Base-by-base conservation (phyloP, 306 rosid genomes). In the Ziziphus jujuba region DNA sequence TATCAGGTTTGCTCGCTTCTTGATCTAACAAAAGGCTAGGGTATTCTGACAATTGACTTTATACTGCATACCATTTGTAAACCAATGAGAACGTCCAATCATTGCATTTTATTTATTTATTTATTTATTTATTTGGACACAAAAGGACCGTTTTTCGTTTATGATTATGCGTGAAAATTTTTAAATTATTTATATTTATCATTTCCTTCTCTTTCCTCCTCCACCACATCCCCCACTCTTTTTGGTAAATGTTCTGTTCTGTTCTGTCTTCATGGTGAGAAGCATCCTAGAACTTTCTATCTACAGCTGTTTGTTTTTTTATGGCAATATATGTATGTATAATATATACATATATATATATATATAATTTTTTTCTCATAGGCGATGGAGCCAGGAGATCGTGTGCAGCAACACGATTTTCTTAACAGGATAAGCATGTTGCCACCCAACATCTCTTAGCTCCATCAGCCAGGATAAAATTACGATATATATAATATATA, bases 271-370 rank as follows among this genome's bases (percentile, higher is more conserved):
- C 52, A 21, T 40, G 21, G n/a, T 21, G 19, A n/a, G 48, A 59
- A 60, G 38, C 52, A 16, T 70, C 56, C 2, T 38, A 54, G 61
- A 9, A 54, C 14, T 40, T 72, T 52, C 25, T 61, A 3, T 52
- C 14, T 48, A 40, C 50, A n/a, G 65, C 50, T 61, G 65, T 19
- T 61, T 40, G 17, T 40, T 9, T 9, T 20, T 36, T 9, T 22
- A 9, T 56, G 28, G 9, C 64, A 34, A 34, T 40, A 12, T 12
- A 7, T 5, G 40, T n/a, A n/a, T n/a, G n/a, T n/a, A n/a, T n/a
- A n/a, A n/a, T n/a, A n/a, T n/a, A n/a, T n/a, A n/a, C n/a, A n/a
- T n/a, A n/a, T n/a, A n/a, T n/a, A n/a, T n/a, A n/a, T n/a, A n/a
- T n/a, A n/a, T n/a, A n/a, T n/a, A n/a, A n/a, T n/a, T n/a, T n/a